phyloP scores from a whole-genome alignment of 148 eudicot species.

The Silene uniflora region DNA sequence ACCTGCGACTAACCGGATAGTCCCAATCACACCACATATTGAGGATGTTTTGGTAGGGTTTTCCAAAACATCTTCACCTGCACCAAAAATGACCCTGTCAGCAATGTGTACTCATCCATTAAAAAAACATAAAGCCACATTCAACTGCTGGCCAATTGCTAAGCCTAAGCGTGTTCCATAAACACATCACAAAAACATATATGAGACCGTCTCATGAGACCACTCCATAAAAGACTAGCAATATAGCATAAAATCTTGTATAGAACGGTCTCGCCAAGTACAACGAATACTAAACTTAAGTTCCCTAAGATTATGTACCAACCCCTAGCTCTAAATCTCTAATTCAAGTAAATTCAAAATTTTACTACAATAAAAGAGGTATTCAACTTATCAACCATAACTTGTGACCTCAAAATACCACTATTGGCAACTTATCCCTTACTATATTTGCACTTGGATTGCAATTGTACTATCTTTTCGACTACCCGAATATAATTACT shows the following conservation, averaged over 20 bases:
- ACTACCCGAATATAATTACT: background rate
- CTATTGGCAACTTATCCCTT: background rate
- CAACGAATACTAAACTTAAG: background rate
- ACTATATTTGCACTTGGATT: background rate
- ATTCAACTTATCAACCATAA: background rate
- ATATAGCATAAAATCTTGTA: background rate
- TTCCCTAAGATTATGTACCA: background rate
- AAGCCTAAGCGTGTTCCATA: background rate
- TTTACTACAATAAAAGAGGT: background rate
- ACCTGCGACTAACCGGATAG: slow-evolving; percentile 91
- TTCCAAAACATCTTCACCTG: slow-evolving; percentile 54
- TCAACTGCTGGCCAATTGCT: background rate
- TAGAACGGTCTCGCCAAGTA: background rate
- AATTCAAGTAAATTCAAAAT: background rate
- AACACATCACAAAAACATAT: background rate
- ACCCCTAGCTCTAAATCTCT: background rate
- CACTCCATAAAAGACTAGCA: background rate
- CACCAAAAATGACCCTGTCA: slow-evolving; percentile 13
- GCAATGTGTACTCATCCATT: background rate
- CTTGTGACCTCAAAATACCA: background rate
- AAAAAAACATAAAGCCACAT: background rate
- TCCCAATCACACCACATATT: slow-evolving; percentile 84
- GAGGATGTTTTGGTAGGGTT: slow-evolving; percentile 52
- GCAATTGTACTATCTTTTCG: background rate
- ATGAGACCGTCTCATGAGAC: background rate